Conservation (phyloP, 805 yeast genomes). For the Candida loeiensis region DNA sequence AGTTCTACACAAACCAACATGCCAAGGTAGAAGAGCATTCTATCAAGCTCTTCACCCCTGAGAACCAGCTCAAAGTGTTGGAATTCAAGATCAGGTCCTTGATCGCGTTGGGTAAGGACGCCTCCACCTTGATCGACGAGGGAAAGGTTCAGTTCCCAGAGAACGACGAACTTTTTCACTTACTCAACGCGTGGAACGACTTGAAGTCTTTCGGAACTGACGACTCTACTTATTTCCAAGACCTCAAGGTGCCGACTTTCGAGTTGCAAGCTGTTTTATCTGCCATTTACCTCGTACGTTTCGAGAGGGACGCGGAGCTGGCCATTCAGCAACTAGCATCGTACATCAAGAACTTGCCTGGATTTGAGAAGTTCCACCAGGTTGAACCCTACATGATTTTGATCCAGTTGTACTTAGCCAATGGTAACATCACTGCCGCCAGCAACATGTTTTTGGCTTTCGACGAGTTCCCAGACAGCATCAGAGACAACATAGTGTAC, state of each 20-base stretch:
- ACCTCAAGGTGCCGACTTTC: conserved; percentile 28
- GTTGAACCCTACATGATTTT: conserved; percentile 41
- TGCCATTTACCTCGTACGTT: conserved; percentile 35
- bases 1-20: conserved; percentile 59
- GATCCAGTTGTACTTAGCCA: conserved; percentile 37
- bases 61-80: conserved; percentile 36
- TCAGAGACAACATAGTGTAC: conserved; percentile 65
- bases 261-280: conserved; percentile 43
- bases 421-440: conserved; percentile 35
- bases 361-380: conserved; percentile 25
- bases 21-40: conserved; percentile 38
- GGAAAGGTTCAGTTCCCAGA: conserved; percentile 34
- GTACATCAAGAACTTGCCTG: conserved; percentile 23
- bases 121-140: conserved; percentile 34
- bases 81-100: conserved; percentile 40
- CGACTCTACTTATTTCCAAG: conserved; percentile 41
- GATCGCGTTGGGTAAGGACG: conserved; percentile 37
- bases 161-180: conserved; percentile 31
- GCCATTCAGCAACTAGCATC: conserved; percentile 30
- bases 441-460: conserved; percentile 30
- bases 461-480: conserved; percentile 30
- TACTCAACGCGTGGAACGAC: conserved; percentile 42
- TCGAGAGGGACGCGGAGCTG: conserved; percentile 33
- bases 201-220: conserved; percentile 41
- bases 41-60: conserved; percentile 37